Evolutionary conservation across 257 asterid genomes (phyloP).

Genomic region (Solanum ahanhuiri): DNA sequence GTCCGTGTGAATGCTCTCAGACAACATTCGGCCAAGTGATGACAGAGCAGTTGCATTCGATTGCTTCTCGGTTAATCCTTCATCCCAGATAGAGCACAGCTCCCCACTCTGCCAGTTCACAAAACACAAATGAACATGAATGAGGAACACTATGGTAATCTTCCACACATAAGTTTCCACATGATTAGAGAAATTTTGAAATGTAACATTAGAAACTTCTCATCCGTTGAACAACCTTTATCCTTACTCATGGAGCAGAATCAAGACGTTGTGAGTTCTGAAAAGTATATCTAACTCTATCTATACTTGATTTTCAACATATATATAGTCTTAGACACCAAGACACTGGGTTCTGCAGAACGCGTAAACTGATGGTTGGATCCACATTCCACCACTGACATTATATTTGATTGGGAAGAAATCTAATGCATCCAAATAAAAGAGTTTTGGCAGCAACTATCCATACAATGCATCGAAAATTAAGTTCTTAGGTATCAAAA

Average conservation of each 20-base stretch:
- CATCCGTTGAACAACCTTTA: background rate
- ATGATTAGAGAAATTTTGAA: background rate
- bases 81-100: slow-evolving; percentile 65
- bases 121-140: background rate
- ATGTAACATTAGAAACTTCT: background rate
- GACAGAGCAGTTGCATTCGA: slow-evolving; percentile 47
- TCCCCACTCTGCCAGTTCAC: slow-evolving; percentile 40
- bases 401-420: background rate
- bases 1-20: slow-evolving; percentile 82
- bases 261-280: background rate
- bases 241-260: background rate
- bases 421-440: background rate
- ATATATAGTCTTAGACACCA: background rate
- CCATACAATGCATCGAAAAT: background rate
- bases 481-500: background rate
- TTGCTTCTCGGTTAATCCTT: slow-evolving; percentile 23
- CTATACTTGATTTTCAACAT: background rate
- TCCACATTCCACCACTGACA: background rate
- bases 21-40: slow-evolving; percentile 69
- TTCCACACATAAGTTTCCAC: background rate
- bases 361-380: too few relatives aligned
- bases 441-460: background rate
- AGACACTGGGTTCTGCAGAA: too few relatives aligned
- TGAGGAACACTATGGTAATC: background rate
- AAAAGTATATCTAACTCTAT: background rate